Evolutionary conservation across 2,329 filamentous ascomycete genomes (phyloP).

Genomic region (Hypomyces perniciosus): DNA sequence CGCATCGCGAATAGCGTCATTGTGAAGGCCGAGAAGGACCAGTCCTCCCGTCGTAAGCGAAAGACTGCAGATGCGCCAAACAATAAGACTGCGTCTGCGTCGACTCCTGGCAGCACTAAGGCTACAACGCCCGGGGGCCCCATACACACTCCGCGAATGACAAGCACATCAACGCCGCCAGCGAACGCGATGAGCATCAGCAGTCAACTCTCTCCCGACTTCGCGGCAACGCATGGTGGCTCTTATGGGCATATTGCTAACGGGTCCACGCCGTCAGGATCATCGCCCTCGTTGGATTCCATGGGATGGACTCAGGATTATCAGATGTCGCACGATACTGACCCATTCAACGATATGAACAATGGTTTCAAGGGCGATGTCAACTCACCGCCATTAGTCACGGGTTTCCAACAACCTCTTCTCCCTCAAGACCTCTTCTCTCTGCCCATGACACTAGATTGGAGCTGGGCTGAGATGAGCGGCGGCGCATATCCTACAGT

Average conservation of each 20-base stretch:
- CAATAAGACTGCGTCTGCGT: constrained; percentile 14
- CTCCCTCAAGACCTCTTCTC: constrained; percentile 92
- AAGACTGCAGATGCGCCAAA: constrained; percentile 56
- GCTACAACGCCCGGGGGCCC: constrained; percentile 2
- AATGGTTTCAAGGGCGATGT: constrained; percentile 35
- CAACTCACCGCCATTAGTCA: constrained; percentile 28
- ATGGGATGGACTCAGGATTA: constrained; percentile 45
- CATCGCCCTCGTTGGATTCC: constrained; percentile 40
- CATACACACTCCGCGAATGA: background rate
- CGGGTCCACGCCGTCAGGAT: constrained; percentile 9
- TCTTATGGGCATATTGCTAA: constrained; percentile 23
- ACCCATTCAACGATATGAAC: constrained; percentile 35
- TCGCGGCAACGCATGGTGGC: constrained; percentile 18
- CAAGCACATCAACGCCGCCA: constrained; percentile 1
- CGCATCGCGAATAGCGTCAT: constrained; percentile 86
- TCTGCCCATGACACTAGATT: constrained; percentile 92
- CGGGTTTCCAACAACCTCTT: constrained; percentile 71
- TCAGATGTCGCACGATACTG: constrained; percentile 32
- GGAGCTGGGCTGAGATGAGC: constrained; percentile 69
- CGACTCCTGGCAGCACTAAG: constrained; percentile 1
- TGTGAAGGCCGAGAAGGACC: constrained; percentile 84
- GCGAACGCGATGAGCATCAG: constrained; percentile 9
- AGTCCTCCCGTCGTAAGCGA: constrained; percentile 72
- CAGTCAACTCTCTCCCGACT: constrained; percentile 24
- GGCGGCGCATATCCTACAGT: constrained; percentile 59